Percentiles rank a stretch among this genome's conserved stretches.
Evolutionary conservation across 2,329 filamentous ascomycete genomes (phyloP).

Genomic region (Diaporthe velutina): DNA sequence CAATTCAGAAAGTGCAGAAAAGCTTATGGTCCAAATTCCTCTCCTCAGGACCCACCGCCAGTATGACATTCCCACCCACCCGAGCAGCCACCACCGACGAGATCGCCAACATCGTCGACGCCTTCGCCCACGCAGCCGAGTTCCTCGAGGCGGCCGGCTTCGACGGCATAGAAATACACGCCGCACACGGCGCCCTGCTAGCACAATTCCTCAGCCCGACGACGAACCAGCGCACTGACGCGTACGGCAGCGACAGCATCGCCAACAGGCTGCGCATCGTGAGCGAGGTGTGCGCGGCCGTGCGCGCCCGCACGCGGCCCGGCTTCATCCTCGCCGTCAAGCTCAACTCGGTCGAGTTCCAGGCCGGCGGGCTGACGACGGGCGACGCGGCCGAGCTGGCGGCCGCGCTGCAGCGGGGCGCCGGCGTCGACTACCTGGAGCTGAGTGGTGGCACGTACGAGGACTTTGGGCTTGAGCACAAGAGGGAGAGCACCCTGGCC

Average conservation of each 20-base stretch:
- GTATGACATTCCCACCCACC: slow-evolving; percentile 59
- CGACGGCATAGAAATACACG: slow-evolving; percentile 65
- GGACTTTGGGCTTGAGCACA: slow-evolving; percentile 62
- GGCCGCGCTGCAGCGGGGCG: slow-evolving; percentile 60
- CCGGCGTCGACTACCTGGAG: slow-evolving; percentile 70
- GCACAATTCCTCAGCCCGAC: slow-evolving; percentile 64
- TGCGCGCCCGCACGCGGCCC: slow-evolving; percentile 48
- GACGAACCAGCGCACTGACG: slow-evolving; percentile 64
- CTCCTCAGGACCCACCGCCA: slow-evolving; percentile 42
- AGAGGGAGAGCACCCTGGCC: slow-evolving; percentile 66
- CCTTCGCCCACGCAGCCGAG: slow-evolving; percentile 72
- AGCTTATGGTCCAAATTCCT: background rate
- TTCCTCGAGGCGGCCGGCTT: slow-evolving; percentile 74
- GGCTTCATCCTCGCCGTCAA: slow-evolving; percentile 65
- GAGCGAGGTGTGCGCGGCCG: slow-evolving; percentile 54
- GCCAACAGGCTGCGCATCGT: slow-evolving; percentile 60
- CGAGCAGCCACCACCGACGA: slow-evolving; percentile 66
- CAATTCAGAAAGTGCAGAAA: background rate
- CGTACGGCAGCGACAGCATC: slow-evolving; percentile 60
- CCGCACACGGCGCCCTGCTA: slow-evolving; percentile 67
- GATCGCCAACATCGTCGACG: slow-evolving; percentile 68
- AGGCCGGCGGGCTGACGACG: slow-evolving; percentile 63
- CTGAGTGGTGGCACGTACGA: slow-evolving; percentile 73
- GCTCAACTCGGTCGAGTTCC: slow-evolving; percentile 69
- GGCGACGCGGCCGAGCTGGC: slow-evolving; percentile 64